phyloP scores from a whole-genome alignment of 1,284 basidiomycete species.

The Rhodotorula sp. region DNA sequence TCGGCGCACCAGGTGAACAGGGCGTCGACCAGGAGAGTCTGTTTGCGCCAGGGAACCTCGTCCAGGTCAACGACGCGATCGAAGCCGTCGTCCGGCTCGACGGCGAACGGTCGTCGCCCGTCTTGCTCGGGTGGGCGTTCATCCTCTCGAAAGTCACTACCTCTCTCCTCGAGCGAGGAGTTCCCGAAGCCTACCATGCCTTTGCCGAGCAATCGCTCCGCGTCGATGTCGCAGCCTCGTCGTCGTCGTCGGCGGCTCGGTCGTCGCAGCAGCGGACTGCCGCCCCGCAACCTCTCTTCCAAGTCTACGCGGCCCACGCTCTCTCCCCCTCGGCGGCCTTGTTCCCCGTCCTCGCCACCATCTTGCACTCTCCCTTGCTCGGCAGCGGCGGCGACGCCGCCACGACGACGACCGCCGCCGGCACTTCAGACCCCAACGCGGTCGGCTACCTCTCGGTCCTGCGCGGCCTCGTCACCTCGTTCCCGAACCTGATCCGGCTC shows the following conservation, averaged over 20 bases:
- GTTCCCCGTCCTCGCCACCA: conserved; percentile 45
- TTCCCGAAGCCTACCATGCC: conserved; percentile 37
- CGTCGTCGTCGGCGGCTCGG: conserved; percentile 1
- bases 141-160: conserved; percentile 56
- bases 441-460: conserved; percentile 77
- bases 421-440: conserved; percentile 72
- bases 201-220: conserved; percentile 37
- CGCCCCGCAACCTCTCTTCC: conserved; percentile 47
- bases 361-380: conserved; percentile 47
- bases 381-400: conserved; percentile 34
- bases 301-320: conserved; percentile 49
- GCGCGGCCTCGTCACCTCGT: conserved; percentile 64
- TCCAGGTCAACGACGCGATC: conserved; percentile 63
- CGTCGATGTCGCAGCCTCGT: conserved; percentile 26
- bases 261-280: not conserved
- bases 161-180: conserved; percentile 44
- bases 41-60: conserved; percentile 52
- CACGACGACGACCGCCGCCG: conserved; percentile 44
- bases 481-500: conserved; percentile 62
- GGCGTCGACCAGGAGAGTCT: conserved; percentile 50
- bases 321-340: conserved; percentile 47
- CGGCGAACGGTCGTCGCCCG: conserved; percentile 63
- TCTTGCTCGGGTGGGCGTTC: conserved; percentile 75
- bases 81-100: conserved; percentile 53
- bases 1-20: conserved; percentile 57